Conservation (phyloP, 352 stramenopile species). For the Pythium phragmitis region DNA sequence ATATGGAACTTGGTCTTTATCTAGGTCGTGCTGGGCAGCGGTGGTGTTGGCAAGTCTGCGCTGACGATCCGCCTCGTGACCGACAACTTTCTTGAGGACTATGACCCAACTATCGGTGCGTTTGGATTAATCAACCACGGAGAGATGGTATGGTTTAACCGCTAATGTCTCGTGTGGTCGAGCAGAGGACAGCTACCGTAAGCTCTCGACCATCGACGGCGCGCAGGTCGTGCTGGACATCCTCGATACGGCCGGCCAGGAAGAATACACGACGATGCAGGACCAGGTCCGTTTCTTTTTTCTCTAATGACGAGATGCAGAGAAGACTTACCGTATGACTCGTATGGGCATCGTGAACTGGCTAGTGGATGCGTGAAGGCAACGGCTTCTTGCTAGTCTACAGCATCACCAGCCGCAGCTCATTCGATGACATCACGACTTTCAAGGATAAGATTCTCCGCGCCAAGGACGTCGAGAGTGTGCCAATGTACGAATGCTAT, state of each 20-base stretch:
- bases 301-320: neutral
- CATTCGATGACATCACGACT: slow-evolving; percentile 87
- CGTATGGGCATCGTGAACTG: neutral
- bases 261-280: slow-evolving; percentile 92
- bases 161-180: neutral
- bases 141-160: neutral
- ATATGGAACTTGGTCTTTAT: neutral
- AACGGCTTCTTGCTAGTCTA: slow-evolving; percentile 91
- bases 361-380: slow-evolving; percentile 91
- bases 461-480: slow-evolving; percentile 86
- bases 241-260: slow-evolving; percentile 90
- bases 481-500: slow-evolving; percentile 56
- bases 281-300: slow-evolving; percentile 56
- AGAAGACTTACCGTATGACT: neutral
- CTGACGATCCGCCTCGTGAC: slow-evolving; percentile 92
- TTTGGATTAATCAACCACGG: neutral
- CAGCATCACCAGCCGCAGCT: slow-evolving; percentile 87
- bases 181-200: slow-evolving; percentile 91
- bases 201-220: slow-evolving; percentile 87
- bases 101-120: slow-evolving; percentile 90
- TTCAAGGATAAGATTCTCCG: slow-evolving; percentile 92
- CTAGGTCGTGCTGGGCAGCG: slow-evolving; percentile 88
- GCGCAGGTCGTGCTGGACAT: slow-evolving; percentile 86
- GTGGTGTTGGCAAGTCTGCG: slow-evolving; percentile 90
- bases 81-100: slow-evolving; percentile 93